phyloP scores from a whole-genome alignment of 257 asterid genomes.

The Solanum clarkiae region DNA sequence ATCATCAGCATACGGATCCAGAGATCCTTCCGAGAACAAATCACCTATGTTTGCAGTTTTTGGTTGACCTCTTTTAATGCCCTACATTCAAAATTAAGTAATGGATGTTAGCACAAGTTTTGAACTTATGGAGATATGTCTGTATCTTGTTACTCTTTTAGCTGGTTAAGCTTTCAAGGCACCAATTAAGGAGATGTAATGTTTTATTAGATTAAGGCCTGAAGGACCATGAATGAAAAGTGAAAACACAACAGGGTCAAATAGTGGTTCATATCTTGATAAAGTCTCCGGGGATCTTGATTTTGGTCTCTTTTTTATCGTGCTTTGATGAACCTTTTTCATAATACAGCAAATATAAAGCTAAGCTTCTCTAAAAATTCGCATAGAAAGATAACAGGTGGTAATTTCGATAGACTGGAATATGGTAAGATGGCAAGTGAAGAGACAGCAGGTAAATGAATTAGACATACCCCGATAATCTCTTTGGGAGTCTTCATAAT shows the following conservation, averaged over 20 bases:
- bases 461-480: constrained; percentile 37
- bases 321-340: constrained; percentile 61
- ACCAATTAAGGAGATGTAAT: not conserved
- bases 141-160: not conserved
- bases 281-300: constrained; percentile 38
- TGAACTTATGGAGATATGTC: not conserved
- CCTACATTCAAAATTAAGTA: constrained; percentile 21
- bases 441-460: not conserved
- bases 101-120: not conserved
- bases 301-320: constrained; percentile 46
- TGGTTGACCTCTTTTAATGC: constrained; percentile 25
- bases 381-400: not conserved
- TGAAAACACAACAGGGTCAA: not conserved
- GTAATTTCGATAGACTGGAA: not conserved
- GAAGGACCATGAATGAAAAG: not conserved
- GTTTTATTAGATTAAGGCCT: not conserved
- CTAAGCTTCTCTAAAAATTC: not conserved
- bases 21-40: constrained; percentile 88
- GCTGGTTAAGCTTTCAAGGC: not conserved
- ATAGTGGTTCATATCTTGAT: constrained; percentile 35
- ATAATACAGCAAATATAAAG: constrained; percentile 1
- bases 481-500: constrained; percentile 44
- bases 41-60: constrained; percentile 76
- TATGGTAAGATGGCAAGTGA: not conserved
- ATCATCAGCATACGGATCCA: constrained; percentile 93